These are phyloP conservation scores for Neurospora tetraspora DNA, from an alignment of 495 filamentous ascomycete genomes.

Conservation along the genomic window DNA sequence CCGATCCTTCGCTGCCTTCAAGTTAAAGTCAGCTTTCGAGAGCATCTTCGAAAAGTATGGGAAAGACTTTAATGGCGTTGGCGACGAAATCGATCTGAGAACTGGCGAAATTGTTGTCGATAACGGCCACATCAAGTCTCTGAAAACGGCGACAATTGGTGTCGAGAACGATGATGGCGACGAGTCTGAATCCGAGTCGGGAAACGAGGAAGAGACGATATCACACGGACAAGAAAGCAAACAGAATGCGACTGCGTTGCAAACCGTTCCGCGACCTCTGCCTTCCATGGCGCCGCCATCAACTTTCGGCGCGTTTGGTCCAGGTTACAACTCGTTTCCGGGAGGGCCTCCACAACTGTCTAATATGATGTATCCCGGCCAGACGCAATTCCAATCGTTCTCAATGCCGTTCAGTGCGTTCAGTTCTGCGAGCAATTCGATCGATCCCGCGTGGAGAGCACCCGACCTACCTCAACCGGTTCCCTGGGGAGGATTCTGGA, in stretches of 20 bases:
- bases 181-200: conserved; percentile 4
- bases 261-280: background rate
- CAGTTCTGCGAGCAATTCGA: background rate
- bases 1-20: conserved; percentile 49
- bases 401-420: conserved; percentile 6
- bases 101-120: conserved; percentile 75
- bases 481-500: background rate
- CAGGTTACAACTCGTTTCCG: background rate
- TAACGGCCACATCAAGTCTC: conserved; percentile 67
- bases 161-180: conserved; percentile 33
- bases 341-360: conserved; percentile 1
- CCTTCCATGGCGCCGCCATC: background rate
- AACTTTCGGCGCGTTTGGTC: conserved; percentile 3
- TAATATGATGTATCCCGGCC: conserved; percentile 6
- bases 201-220: conserved; percentile 21
- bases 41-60: conserved; percentile 81
- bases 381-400: conserved; percentile 3
- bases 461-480: conserved; percentile 17
- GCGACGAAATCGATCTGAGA: conserved; percentile 28
- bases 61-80: conserved; percentile 68
- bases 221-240: conserved; percentile 5
- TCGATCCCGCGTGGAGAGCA: conserved; percentile 17
- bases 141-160: conserved; percentile 22
- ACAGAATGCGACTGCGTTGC: background rate
- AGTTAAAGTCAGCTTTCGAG: conserved; percentile 73